Evolutionary conservation across 805 yeast genomes (phyloP).

Genomic region (Sugiyamaella americana): DNA sequence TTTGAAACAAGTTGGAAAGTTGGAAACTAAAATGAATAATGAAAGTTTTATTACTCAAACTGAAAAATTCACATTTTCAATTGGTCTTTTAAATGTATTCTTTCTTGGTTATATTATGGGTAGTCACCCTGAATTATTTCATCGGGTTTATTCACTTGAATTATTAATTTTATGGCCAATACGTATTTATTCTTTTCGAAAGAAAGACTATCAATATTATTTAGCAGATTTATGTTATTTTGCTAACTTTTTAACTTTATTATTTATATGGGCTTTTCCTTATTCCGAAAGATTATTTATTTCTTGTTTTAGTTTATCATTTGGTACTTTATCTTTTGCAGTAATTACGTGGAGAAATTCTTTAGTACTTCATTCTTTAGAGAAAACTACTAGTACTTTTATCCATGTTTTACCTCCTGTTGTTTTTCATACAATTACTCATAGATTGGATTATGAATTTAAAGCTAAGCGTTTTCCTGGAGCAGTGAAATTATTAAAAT

Average conservation of each 20-base stretch:
- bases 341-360: slow-evolving; percentile 96
- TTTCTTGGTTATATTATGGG: slow-evolving; percentile 73
- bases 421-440: slow-evolving; percentile 80
- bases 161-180: slow-evolving; percentile 70
- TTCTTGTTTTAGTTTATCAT: slow-evolving; percentile 77
- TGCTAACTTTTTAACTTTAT: slow-evolving; percentile 63
- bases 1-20: slow-evolving; percentile 24
- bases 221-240: slow-evolving; percentile 92
- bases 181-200: slow-evolving; percentile 74
- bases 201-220: slow-evolving; percentile 73
- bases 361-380: slow-evolving; percentile 82
- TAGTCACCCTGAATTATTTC: slow-evolving; percentile 68
- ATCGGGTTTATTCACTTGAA: slow-evolving; percentile 60
- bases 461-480: slow-evolving; percentile 68
- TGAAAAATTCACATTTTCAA: slow-evolving; percentile 77
- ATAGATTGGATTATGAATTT: slow-evolving; percentile 53
- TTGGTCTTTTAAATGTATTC: slow-evolving; percentile 63
- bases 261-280: slow-evolving; percentile 82
- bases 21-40: slow-evolving; percentile 26
- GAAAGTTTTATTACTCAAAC: slow-evolving; percentile 36
- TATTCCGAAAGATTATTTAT: slow-evolving; percentile 64
- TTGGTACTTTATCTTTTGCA: slow-evolving; percentile 89
- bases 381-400: slow-evolving; percentile 84
- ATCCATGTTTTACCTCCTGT: slow-evolving; percentile 90
- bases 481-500: slow-evolving; percentile 57